Conservation (phyloP, 2,329 filamentous ascomycete species). For the Microsporum ferrugineum region DNA sequence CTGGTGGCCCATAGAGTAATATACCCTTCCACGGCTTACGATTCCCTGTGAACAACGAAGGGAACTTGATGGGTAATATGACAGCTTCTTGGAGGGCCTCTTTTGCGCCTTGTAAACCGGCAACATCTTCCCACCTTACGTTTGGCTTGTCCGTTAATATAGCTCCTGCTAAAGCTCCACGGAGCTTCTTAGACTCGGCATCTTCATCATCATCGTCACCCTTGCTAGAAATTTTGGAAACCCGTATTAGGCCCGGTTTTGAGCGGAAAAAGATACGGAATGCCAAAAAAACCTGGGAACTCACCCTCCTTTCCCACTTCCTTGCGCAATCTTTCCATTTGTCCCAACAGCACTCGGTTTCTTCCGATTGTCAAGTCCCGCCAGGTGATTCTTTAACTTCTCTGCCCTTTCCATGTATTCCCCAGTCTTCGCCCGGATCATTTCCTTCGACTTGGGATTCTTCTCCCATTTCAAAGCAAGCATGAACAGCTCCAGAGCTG, state of each 20-base stretch:
- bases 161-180: conserved; percentile 78
- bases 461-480: conserved; percentile 99
- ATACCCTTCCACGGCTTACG: conserved; percentile 98
- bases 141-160: conserved; percentile 94
- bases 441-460: conserved; percentile 91
- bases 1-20: conserved; percentile 85
- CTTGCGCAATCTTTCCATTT: conserved; percentile 41
- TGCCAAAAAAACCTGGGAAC: conserved; percentile 15
- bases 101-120: conserved; percentile 85
- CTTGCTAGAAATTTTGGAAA: conserved; percentile 23
- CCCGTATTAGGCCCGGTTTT: background rate
- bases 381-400: conserved; percentile 86
- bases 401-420: conserved; percentile 99
- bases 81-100: conserved; percentile 97
- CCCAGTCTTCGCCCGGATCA: conserved; percentile 86
- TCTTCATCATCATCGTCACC: conserved; percentile 57
- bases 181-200: conserved; percentile 88
- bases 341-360: conserved; percentile 42
- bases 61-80: conserved; percentile 95
- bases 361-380: conserved; percentile 46
- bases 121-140: conserved; percentile 95
- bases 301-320: conserved; percentile 46
- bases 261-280: background rate
- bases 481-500: conserved; percentile 95
- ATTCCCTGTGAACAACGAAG: conserved; percentile 90